Conservation (phyloP, 768 basidiomycete species). For the Boletellus sp. region DNA sequence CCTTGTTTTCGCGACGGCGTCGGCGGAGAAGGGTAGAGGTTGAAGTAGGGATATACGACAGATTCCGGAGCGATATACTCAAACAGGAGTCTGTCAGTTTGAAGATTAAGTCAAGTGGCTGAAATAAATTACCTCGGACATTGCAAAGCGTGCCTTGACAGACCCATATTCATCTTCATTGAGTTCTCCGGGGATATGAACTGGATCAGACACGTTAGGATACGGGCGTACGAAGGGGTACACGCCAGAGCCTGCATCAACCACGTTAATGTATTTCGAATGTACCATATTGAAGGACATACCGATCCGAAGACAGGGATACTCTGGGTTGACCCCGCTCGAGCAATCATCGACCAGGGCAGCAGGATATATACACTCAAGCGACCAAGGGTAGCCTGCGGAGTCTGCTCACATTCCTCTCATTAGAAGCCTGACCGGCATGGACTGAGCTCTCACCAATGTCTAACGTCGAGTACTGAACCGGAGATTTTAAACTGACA, state of each 20-base stretch:
- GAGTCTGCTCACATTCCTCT: slow-evolving; percentile 14
- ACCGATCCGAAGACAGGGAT: slow-evolving; percentile 27
- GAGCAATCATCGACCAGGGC: background rate
- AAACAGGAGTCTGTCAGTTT: slow-evolving; percentile 1
- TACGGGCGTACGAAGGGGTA: slow-evolving; percentile 18
- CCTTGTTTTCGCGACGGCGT: background rate
- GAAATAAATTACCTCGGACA: slow-evolving; percentile 11
- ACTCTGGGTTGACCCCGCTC: slow-evolving; percentile 6
- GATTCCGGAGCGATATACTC: background rate
- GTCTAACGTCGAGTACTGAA: slow-evolving; percentile 26
- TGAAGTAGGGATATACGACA: slow-evolving; percentile 24
- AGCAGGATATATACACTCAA: slow-evolving; percentile 24
- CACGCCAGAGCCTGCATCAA: slow-evolving; percentile 11
- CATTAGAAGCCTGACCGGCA: background rate
- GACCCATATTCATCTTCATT: slow-evolving; percentile 1
- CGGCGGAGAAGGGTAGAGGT: slow-evolving; percentile 18
- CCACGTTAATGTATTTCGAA: background rate
- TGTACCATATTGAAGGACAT: slow-evolving; percentile 3
- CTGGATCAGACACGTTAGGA: background rate
- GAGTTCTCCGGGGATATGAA: slow-evolving; percentile 5
- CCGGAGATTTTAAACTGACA: slow-evolving; percentile 12
- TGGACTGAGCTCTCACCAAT: slow-evolving; percentile 30
- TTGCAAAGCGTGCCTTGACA: slow-evolving; percentile 2
- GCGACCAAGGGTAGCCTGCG: slow-evolving; percentile 28
- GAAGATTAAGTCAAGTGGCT: background rate